Evolutionary conservation across 2,329 filamentous ascomycete genomes (phyloP), one percentile per base, ranked within the genome.

Genomic region (Monilinia fructicola): DNA sequence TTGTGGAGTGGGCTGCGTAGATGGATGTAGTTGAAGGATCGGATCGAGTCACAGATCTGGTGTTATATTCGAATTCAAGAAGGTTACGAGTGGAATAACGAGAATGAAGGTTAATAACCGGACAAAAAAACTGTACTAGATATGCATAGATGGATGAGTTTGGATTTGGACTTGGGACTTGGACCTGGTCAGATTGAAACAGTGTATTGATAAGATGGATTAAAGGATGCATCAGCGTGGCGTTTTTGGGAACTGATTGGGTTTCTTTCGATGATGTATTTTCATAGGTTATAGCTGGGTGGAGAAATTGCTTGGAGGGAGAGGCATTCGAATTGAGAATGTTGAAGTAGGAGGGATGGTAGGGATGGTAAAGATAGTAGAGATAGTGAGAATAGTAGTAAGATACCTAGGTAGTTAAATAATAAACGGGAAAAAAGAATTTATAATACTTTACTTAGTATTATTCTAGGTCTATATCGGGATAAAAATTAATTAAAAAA

Each of bases 1-100:
- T 95, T 2, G 88, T 98, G 6, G 91, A 96, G 76, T 97, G 94
- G 94, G 91, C 93, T 31, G 68, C 63, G n/a, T 65, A 65, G 9
- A 14, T 28, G 23, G 16, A 28, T 14, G 31, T 2, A 18, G 9
- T 4, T 4, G 9, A 16, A 11, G 10, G 40, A 42, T 42, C 1
- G 40, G 38, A 40, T 40, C 14, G 10, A 14, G 2, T 40, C 38
- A 40, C 38, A 14, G 38, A 40, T 40, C 38, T 54, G 21, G 11
- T 16, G n/a, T 28, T 38, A 54, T 38, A 14, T 12, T 46, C 21
- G 31, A 3, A 38, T 5, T 14, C 4, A n/a, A 9, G 12, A 21
- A 26, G 31, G 9, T 35, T 4, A 11, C 16, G 50, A 9, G 14
- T n/a, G 18, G 14, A 23, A n/a, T 40, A 14, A n/a, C n/a, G 31